These are phyloP conservation scores for Lichtheimia hyalospora DNA, from an alignment of 371 early-diverging fungal genomes.

Conservation along the genomic window DNA sequence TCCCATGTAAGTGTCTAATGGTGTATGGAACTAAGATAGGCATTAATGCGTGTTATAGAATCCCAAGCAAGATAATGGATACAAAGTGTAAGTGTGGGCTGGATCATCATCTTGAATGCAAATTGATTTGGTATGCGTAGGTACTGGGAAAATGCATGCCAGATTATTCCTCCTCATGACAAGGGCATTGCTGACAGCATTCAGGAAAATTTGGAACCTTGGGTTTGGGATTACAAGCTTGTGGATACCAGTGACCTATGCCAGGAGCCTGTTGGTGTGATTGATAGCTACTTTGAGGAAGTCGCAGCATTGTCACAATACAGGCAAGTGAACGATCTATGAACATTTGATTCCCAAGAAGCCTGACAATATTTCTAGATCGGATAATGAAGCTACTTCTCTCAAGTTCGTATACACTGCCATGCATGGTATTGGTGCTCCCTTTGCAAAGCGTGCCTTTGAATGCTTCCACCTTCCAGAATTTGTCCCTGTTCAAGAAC, in stretches of 20 bases:
- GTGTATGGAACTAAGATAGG: no score
- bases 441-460: conserved; percentile 73
- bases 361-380: conserved; percentile 12
- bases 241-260: conserved; percentile 48
- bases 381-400: conserved; percentile 45
- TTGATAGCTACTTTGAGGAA: conserved; percentile 73
- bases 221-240: conserved; percentile 75
- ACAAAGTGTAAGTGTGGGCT: conserved; percentile 77
- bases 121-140: conserved; percentile 3
- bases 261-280: conserved; percentile 58
- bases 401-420: conserved; percentile 89
- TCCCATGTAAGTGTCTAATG: conserved; percentile 65
- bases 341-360: neutral
- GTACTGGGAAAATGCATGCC: conserved; percentile 89
- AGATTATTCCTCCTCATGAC: conserved; percentile 93
- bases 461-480: conserved; percentile 67
- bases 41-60: conserved; percentile 47
- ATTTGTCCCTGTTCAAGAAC: conserved; percentile 65
- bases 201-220: conserved; percentile 67
- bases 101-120: neutral
- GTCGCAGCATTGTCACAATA: conserved; percentile 44
- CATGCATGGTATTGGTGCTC: conserved; percentile 95
- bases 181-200: conserved; percentile 79
- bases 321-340: conserved; percentile 7
- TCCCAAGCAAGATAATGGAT: conserved; percentile 97